Percentiles rank a stretch among this genome's conserved stretches.
Evolutionary conservation across 306 rosid genomes (phyloP).

Genomic region (Albizia julibrissin): DNA sequence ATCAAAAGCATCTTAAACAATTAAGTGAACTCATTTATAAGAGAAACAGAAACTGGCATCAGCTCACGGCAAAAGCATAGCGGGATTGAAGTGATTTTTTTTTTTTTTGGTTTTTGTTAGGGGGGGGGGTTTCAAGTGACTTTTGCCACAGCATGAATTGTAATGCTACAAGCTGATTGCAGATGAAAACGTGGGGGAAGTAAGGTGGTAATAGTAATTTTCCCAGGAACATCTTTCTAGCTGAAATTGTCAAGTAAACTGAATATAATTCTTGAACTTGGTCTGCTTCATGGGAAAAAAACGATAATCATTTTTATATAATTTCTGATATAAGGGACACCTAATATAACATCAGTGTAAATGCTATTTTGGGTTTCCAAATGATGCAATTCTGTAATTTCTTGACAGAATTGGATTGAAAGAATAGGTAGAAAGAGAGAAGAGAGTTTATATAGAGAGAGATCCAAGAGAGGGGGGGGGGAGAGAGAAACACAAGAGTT

Average conservation of each 20-base stretch:
- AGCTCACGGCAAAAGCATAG: not conserved
- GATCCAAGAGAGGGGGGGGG: too few species aligned
- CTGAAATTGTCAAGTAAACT: constrained; percentile 5
- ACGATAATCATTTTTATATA: constrained; percentile 6
- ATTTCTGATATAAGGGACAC: not conserved
- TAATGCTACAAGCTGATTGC: not conserved
- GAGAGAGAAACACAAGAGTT: too few species aligned
- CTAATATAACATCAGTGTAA: not conserved
- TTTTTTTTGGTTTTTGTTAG: not conserved
- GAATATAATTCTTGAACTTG: constrained; percentile 2
- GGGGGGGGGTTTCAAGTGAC: not conserved
- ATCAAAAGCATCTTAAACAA: not conserved
- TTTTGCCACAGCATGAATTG: not conserved
- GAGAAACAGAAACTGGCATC: not conserved
- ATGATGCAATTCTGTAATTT: not conserved
- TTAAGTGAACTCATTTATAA: not conserved
- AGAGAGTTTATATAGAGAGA: too few species aligned
- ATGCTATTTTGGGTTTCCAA: not conserved
- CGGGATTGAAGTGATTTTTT: not conserved
- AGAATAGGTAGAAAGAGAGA: too few species aligned
- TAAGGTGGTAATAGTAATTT: not conserved
- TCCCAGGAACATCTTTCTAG: constrained; percentile 9
- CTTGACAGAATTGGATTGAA: too few species aligned
- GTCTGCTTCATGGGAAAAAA: not conserved
- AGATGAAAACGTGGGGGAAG: not conserved